Evolutionary conservation across 2,329 filamentous ascomycete species (phyloP).

Genomic region (Colletotrichum sansevieriae): DNA sequence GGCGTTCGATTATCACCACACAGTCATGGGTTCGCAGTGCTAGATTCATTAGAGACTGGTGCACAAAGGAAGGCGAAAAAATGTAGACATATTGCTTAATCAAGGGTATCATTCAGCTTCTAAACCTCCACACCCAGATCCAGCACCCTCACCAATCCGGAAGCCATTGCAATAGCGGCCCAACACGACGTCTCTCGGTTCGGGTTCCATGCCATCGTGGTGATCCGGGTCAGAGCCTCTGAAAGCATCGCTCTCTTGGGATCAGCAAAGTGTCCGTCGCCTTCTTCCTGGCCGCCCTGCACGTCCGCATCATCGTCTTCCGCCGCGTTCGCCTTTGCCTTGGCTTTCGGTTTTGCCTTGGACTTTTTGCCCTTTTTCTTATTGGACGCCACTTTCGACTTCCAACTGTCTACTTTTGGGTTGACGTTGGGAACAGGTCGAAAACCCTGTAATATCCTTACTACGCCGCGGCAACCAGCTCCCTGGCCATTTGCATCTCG

Average conservation of each 20-base stretch:
- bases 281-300: constrained; percentile 43
- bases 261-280: constrained; percentile 47
- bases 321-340: constrained; percentile 44
- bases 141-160: constrained; percentile 75
- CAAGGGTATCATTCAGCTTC: constrained; percentile 29
- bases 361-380: constrained; percentile 55
- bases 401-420: constrained; percentile 55
- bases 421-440: constrained; percentile 63
- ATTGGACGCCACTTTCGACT: constrained; percentile 54
- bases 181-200: constrained; percentile 75
- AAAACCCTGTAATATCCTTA: constrained; percentile 66
- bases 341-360: constrained; percentile 53
- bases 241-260: constrained; percentile 65
- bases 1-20: constrained; percentile 90
- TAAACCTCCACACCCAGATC: constrained; percentile 68
- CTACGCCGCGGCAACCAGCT: constrained; percentile 55
- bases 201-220: constrained; percentile 76
- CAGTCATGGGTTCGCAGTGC: constrained; percentile 66
- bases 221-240: constrained; percentile 73
- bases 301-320: constrained; percentile 47
- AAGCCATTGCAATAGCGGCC: constrained; percentile 76
- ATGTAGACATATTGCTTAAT: constrained; percentile 25
- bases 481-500: not conserved
- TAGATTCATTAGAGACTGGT: constrained; percentile 28
- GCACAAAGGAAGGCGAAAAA: not conserved